Percentiles rank a stretch among this genome's conserved stretches.
phyloP scores from a whole-genome alignment of 495 filamentous ascomycete species.

The Xanthoparmelia taractica region DNA sequence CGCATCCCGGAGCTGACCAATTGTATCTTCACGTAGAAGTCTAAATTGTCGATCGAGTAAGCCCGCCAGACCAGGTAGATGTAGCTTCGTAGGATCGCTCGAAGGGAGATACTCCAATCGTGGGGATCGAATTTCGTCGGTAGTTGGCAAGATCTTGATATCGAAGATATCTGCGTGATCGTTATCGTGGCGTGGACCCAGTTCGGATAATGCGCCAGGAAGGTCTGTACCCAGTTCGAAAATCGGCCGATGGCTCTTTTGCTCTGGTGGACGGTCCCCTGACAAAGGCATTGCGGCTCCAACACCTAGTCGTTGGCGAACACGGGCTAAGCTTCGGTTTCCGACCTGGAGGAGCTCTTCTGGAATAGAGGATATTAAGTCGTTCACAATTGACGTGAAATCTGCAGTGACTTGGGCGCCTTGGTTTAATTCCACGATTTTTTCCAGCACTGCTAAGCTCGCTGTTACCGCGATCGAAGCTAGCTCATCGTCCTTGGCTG shows the following conservation, averaged over 20 bases:
- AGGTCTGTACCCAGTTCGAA: constrained; percentile 22
- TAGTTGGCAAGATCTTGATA: constrained; percentile 57
- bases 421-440: constrained; percentile 30
- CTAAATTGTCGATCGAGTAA: constrained; percentile 65
- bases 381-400: constrained; percentile 28
- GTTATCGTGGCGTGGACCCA: constrained; percentile 56
- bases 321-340: constrained; percentile 19
- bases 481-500: constrained; percentile 10
- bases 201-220: constrained; percentile 20
- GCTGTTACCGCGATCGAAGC: constrained; percentile 24
- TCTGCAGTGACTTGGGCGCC: constrained; percentile 28
- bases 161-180: constrained; percentile 52
- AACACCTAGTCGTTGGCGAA: constrained; percentile 18
- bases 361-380: constrained; percentile 27
- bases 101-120: constrained; percentile 54
- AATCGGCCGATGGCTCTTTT: constrained; percentile 9
- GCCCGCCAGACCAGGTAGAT: constrained; percentile 50
- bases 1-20: constrained; percentile 55
- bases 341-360: constrained; percentile 23
- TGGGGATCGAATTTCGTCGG: constrained; percentile 47
- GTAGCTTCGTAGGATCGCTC: constrained; percentile 44
- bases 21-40: constrained; percentile 57
- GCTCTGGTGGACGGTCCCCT: background rate
- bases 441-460: constrained; percentile 30
- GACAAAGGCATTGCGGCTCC: constrained; percentile 15